Percentiles rank a stretch among this genome's conserved stretches.
These are phyloP conservation scores for Alternaria consortialis DNA, from an alignment of 2,329 filamentous ascomycete species.

Conservation along the genomic window DNA sequence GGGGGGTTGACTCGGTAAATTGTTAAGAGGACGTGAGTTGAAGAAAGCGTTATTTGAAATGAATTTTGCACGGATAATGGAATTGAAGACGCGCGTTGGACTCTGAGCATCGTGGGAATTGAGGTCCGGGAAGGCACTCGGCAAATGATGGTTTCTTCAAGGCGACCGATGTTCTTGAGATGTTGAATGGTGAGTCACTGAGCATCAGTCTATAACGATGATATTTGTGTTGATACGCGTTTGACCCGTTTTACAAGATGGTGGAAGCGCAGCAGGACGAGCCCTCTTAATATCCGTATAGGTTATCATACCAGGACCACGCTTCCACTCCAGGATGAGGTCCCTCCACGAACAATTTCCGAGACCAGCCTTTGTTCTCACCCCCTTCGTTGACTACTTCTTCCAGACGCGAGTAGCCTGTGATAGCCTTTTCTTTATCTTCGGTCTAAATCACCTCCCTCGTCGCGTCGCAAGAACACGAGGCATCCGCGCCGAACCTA, in stretches of 20 bases:
- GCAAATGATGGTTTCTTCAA: background rate
- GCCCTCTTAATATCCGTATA: background rate
- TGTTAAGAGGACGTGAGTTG: background rate
- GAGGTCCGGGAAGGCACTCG: background rate
- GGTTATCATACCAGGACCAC: background rate
- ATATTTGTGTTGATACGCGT: background rate
- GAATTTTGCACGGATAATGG: background rate
- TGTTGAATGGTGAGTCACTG: background rate
- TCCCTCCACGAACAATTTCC: too few species aligned
- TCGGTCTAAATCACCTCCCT: too few species aligned
- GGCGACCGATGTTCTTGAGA: background rate
- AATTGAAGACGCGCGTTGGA: background rate
- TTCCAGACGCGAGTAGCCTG: too few species aligned
- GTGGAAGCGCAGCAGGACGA: background rate
- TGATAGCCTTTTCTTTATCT: too few species aligned
- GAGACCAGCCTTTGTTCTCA: too few species aligned
- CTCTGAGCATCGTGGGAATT: background rate
- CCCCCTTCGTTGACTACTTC: too few species aligned
- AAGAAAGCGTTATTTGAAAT: background rate
- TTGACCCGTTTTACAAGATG: background rate
- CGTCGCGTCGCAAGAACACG: too few species aligned
- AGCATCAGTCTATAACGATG: background rate
- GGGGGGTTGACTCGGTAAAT: slow-evolving; percentile 2
- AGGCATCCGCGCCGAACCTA: too few species aligned
- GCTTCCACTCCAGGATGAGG: background rate